These are phyloP conservation scores for Metarhizium brunneum DNA, from an alignment of 2,329 filamentous ascomycete genomes.

Conservation along the genomic window DNA sequence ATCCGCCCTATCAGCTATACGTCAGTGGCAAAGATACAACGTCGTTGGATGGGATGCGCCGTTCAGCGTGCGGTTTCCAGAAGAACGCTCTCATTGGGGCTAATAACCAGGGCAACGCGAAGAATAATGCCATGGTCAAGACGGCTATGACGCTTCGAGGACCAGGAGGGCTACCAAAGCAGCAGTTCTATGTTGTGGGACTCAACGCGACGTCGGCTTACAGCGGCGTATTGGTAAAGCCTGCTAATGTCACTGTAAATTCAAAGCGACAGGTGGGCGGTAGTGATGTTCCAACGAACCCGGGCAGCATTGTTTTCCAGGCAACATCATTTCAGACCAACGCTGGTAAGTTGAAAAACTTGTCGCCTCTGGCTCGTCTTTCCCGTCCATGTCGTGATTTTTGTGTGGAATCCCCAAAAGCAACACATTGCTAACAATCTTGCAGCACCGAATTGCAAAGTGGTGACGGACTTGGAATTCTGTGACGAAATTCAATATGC, in stretches of 20 bases:
- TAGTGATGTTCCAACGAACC: conserved; percentile 27
- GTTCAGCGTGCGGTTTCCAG: conserved; percentile 75
- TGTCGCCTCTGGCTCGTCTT: background rate
- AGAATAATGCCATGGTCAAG: conserved; percentile 28
- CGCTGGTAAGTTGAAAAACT: conserved; percentile 44
- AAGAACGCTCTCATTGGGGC: conserved; percentile 54
- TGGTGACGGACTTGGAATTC: conserved; percentile 81
- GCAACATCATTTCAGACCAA: conserved; percentile 71
- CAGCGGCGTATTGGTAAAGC: conserved; percentile 61
- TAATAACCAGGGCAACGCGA: conserved; percentile 37
- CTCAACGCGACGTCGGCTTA: conserved; percentile 68
- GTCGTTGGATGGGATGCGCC: conserved; percentile 58
- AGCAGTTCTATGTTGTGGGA: conserved; percentile 77
- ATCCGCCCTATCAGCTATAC: conserved; percentile 68
- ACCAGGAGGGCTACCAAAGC: conserved; percentile 59
- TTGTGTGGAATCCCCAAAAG: background rate
- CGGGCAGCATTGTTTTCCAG: conserved; percentile 68
- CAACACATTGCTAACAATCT: conserved; percentile 3
- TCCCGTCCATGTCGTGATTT: conserved; percentile 2
- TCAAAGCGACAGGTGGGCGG: conserved; percentile 22
- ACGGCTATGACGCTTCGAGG: conserved; percentile 63
- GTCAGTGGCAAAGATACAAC: conserved; percentile 53
- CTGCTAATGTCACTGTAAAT: conserved; percentile 38
- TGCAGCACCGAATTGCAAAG: conserved; percentile 68
- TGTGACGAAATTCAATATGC: conserved; percentile 85